Evolutionary conservation across 179 eudicot species (phyloP).

Genomic region (Actinidia chinensis): DNA sequence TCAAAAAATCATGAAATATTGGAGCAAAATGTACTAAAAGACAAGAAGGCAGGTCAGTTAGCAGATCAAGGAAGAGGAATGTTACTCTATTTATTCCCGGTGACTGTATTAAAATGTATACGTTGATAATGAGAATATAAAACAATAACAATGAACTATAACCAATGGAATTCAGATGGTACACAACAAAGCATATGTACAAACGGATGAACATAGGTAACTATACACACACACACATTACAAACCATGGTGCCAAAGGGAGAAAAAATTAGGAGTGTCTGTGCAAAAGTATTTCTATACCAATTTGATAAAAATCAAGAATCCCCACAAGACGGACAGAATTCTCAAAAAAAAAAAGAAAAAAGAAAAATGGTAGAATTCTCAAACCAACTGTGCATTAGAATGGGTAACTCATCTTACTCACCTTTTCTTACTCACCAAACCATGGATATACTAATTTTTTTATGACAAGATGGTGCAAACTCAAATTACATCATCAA

Average conservation of each 20-base stretch:
- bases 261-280: not conserved
- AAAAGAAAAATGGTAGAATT: too few relatives aligned
- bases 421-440: constrained; percentile 96
- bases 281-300: not conserved
- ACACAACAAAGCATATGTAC: too few relatives aligned
- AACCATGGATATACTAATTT: constrained; percentile 98
- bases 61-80: not conserved
- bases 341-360: not conserved
- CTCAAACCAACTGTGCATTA: too few relatives aligned
- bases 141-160: too few relatives aligned
- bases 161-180: too few relatives aligned
- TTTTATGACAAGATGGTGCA: too few relatives aligned
- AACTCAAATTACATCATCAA: too few relatives aligned
- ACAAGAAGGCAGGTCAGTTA: not conserved
- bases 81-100: too few relatives aligned
- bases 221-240: too few relatives aligned
- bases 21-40: not conserved
- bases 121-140: too few relatives aligned
- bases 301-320: not conserved
- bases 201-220: too few relatives aligned
- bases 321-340: constrained; percentile 4
- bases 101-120: too few relatives aligned
- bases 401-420: constrained; percentile 1
- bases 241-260: not conserved
- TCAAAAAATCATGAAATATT: not conserved